Base-by-base conservation (phyloP, 306 rosid genomes). In the Vigna trinervia region DNA sequence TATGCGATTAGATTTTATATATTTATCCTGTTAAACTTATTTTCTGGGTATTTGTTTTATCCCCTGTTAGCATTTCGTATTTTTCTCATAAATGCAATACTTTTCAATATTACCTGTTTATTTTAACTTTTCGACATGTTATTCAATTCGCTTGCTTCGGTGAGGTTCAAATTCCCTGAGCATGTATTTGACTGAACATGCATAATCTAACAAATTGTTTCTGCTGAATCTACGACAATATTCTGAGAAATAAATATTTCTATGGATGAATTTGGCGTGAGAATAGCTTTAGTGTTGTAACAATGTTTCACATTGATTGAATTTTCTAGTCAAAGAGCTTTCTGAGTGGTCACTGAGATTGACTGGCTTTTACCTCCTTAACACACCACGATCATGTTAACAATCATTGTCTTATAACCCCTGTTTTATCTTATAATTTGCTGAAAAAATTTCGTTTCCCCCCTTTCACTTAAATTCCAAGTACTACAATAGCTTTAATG, bases 241-340 rank as follows among this genome's bases (percentile, higher is more conserved):
- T 65, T 28, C 30, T 76, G 56, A 38, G 39, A 65, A 43, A 76
- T 39, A 39, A 65, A 34, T 50, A 30, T 41, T 23, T 61, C 32
- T 22, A 12, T 26, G 54, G 14, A 57, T 50, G 41, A 48, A 71
- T 48, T 60, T 64, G 53, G 5, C 50, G 12, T 43, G 53, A 48
- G 20, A 9, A 32, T 53, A 19, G n/a, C 70, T 80, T 15, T 4
- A 15, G 17, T 63, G 51, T 45, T 41, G 26, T 69, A 53, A 28
- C 20, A 11, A 17, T 48, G 12, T 66, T 66, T 74, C 30, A 38
- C 32, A 56, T 74, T 57, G 57, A 59, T 74, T 57, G 70, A 47
- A 45, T 54, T 80, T 65, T 61, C 22, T 74, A 56, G 63, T 56
- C 71, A 17, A 26, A 17, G 11, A 36, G 57, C 22, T 65, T 73